phyloP scores from a whole-genome alignment of 2,329 filamentous ascomycete genomes.

The Trichoderma citrinoviride region DNA sequence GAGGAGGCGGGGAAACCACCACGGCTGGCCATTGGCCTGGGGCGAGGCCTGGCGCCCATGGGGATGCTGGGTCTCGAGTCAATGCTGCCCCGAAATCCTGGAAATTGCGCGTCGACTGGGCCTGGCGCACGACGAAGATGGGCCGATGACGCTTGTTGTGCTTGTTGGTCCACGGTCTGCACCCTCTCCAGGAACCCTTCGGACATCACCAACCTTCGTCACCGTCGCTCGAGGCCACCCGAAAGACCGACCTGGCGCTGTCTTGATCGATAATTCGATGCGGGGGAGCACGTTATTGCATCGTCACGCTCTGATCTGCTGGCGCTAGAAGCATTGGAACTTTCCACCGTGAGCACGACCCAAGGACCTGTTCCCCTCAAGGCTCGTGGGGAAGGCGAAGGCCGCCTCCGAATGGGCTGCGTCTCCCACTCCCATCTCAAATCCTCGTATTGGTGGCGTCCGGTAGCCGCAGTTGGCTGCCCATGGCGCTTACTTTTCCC shows the following conservation, averaged over 20 bases:
- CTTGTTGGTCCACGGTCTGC: background rate
- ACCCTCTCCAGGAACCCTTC: background rate
- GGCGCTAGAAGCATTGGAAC: constrained; percentile 21
- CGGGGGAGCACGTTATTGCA: background rate
- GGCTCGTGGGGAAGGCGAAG: constrained; percentile 5
- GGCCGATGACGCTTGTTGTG: constrained; percentile 2
- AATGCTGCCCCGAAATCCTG: constrained; percentile 20
- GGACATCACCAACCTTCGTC: background rate
- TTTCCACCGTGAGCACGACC: background rate
- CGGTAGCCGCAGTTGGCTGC: constrained; percentile 4
- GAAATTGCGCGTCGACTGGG: background rate
- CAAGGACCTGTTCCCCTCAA: background rate
- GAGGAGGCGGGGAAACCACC: constrained; percentile 17
- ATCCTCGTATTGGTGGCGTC: background rate
- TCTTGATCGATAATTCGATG: background rate
- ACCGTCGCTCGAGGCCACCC: background rate
- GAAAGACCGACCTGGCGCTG: background rate
- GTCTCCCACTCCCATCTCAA: background rate
- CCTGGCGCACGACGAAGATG: background rate
- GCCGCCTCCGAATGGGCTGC: background rate
- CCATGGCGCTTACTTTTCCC: constrained; percentile 9
- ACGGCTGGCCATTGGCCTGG: constrained; percentile 9
- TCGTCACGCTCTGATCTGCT: background rate
- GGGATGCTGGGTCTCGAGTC: constrained; percentile 14
- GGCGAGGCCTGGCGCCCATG: constrained; percentile 10